Evolutionary conservation across 2,329 filamentous ascomycete genomes (phyloP), one percentile per base, ranked within the genome.

Genomic region (Aureobasidium mangrovei): DNA sequence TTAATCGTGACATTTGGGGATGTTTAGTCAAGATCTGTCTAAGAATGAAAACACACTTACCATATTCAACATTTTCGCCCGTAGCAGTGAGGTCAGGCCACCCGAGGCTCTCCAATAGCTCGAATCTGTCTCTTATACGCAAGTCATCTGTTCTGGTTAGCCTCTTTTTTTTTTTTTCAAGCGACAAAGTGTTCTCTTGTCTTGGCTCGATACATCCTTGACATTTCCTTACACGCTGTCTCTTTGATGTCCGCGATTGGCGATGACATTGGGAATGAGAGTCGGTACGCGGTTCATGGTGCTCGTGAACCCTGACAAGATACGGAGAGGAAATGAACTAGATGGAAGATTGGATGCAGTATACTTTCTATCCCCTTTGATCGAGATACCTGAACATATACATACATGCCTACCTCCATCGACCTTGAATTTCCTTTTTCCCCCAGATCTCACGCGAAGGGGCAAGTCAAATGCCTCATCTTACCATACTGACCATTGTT

Each of bases 101-200:
- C 7, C 61, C 62, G 58, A 76, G 67, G 40, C 69, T 68, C 9
- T 70, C 64, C 0, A 77, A 77, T 7, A 77, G 65, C 1, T 62
- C 60, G 56, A 78, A 79, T 36, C 70, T 67, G 6, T 29, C 26
- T 3, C 26, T 4, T 4, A 4, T 2, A 33, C 12, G 4, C 3
- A 5, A 26, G 8, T 4, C 2, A 27, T 10, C 4, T 4, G 7
- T 0, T 1, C 24, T 6, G 18, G 28, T 2, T 10, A 1, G 36
- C 31, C 35, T 35, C 33, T 49, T 32, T 38, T 12, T 31, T 38
- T 5, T 24, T 35, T 26, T 2, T 9, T n/a, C 5, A 49, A 12
- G 10, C 31, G 28, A 35, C 32, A 35, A 6, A 6, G 6, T 10
- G 32, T 6, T 35, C 32, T 6, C 32, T 10, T 35, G 6, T 35